These are phyloP conservation scores for Corymbia maculata DNA, from an alignment of 345 rosid genomes.

Conservation along the genomic window DNA sequence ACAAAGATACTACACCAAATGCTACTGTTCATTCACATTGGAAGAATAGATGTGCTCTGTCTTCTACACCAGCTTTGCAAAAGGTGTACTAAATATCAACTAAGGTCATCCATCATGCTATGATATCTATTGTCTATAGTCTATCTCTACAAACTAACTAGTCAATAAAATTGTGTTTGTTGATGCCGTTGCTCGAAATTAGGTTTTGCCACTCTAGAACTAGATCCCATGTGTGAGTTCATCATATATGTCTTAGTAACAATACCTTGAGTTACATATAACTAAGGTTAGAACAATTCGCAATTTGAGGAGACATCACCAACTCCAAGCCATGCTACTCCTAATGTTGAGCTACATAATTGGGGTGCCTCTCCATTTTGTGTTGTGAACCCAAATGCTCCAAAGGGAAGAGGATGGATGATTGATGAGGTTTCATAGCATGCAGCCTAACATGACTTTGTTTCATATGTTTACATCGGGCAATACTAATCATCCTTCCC, in stretches of 20 bases:
- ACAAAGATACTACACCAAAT: too few species aligned
- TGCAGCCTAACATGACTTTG: background rate
- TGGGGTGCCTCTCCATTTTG: background rate
- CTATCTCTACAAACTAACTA: background rate
- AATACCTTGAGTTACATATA: background rate
- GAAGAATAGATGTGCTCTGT: background rate
- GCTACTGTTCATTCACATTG: background rate
- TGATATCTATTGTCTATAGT: too few species aligned
- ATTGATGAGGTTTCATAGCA: background rate
- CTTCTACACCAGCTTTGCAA: background rate
- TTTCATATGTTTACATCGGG: background rate
- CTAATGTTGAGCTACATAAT: too few species aligned
- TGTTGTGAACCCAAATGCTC: background rate
- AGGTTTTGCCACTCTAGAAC: background rate
- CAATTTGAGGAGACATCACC: background rate
- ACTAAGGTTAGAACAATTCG: fast-evolving
- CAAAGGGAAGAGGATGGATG: background rate
- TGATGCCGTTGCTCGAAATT: too few species aligned
- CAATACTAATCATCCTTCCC: background rate
- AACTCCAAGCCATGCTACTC: background rate
- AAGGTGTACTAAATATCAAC: background rate
- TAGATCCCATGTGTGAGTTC: fast-evolving
- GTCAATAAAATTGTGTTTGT: background rate
- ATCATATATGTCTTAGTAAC: background rate
- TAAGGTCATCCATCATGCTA: too few species aligned